Conservation (phyloP, 148 eudicot species). For the Simmondsia chinensis region DNA sequence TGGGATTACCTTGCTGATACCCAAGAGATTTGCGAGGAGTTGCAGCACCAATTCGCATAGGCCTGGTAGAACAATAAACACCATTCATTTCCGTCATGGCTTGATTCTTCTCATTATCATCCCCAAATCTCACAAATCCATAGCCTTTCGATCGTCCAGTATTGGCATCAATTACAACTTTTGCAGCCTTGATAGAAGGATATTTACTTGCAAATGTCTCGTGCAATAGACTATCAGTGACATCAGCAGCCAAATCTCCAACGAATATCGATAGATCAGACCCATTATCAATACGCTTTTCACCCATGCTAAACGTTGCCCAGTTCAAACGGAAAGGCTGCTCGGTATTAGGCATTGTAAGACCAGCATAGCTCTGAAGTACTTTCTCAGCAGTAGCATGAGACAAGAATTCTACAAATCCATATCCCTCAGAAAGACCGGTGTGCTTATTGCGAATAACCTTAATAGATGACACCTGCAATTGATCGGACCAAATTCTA, state of each 20-base stretch:
- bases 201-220: slow-evolving; percentile 76
- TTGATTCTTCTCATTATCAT: slow-evolving; percentile 71
- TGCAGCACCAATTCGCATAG: slow-evolving; percentile 94
- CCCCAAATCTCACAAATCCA: slow-evolving; percentile 97
- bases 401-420: slow-evolving; percentile 74
- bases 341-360: slow-evolving; percentile 71
- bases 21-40: slow-evolving; percentile 87
- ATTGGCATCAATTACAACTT: slow-evolving; percentile 87
- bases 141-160: slow-evolving; percentile 94
- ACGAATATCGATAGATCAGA: slow-evolving; percentile 94
- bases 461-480: slow-evolving; percentile 64
- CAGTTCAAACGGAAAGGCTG: slow-evolving; percentile 87
- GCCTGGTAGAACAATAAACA: slow-evolving; percentile 75
- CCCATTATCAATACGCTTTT: slow-evolving; percentile 74
- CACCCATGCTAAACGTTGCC: slow-evolving; percentile 93
- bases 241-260: slow-evolving; percentile 98
- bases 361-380: slow-evolving; percentile 44
- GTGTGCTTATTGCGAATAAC: slow-evolving; percentile 92
- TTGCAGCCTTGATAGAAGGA: slow-evolving; percentile 92
- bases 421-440: slow-evolving; percentile 82
- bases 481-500: too few species aligned
- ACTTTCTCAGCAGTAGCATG: slow-evolving; percentile 78
- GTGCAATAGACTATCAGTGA: slow-evolving; percentile 66
- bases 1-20: slow-evolving; percentile 56
- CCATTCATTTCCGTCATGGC: slow-evolving; percentile 99